Evolutionary conservation across 1,284 basidiomycete species (phyloP).

Genomic region (Fistulinella cinereoalba): DNA sequence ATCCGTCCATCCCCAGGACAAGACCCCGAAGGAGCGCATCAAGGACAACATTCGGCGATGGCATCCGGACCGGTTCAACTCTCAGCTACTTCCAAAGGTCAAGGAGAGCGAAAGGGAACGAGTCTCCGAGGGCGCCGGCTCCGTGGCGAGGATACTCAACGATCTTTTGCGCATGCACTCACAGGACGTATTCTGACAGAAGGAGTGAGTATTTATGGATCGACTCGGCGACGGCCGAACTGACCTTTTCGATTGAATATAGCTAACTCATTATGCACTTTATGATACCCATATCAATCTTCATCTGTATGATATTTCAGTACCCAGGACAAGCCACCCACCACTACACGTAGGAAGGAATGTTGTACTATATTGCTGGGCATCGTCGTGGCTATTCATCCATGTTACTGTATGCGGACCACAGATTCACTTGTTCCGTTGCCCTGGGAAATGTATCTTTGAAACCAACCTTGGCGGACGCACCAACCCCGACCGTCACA

Average conservation of each 20-base stretch:
- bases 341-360: slow-evolving; percentile 8
- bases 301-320: slow-evolving; percentile 35
- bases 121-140: slow-evolving; percentile 48
- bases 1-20: slow-evolving; percentile 49
- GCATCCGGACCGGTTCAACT: slow-evolving; percentile 54
- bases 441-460: background rate
- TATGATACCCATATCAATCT: slow-evolving; percentile 24
- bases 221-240: slow-evolving; percentile 1
- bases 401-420: slow-evolving; percentile 2
- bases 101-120: slow-evolving; percentile 47
- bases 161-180: slow-evolving; percentile 43
- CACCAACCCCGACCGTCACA: too few relatives aligned
- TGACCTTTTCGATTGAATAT: slow-evolving; percentile 10
- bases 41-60: slow-evolving; percentile 57
- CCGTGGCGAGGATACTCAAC: slow-evolving; percentile 52
- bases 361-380: slow-evolving; percentile 19
- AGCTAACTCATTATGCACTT: slow-evolving; percentile 19
- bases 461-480: too few relatives aligned
- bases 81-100: slow-evolving; percentile 50
- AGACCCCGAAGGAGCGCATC: slow-evolving; percentile 55
- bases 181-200: slow-evolving; percentile 26
- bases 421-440: too few relatives aligned
- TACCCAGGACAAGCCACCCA: slow-evolving; percentile 5
- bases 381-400: slow-evolving; percentile 1
- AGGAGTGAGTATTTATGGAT: slow-evolving; percentile 24